Conservation (phyloP, 148 eudicot species). For the Silene conica region DNA sequence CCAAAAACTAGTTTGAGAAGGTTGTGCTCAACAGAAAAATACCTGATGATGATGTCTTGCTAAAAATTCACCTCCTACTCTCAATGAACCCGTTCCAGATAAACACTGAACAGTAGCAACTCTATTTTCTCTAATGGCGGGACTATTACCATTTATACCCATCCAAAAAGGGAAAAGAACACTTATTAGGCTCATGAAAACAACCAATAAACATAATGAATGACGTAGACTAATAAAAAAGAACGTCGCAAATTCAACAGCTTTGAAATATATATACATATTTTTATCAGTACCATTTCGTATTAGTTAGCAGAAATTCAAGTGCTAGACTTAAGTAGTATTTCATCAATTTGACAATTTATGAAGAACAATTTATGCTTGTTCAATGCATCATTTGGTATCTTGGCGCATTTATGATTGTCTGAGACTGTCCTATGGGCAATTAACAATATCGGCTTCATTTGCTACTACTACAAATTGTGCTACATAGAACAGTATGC, state of each 20-base stretch:
- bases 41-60: constrained; percentile 85
- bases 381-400: background rate
- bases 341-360: background rate
- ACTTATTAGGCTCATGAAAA: constrained; percentile 9
- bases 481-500: background rate
- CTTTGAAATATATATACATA: background rate
- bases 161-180: background rate
- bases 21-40: background rate
- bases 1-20: background rate
- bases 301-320: background rate
- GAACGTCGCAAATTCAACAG: background rate
- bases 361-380: background rate
- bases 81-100: constrained; percentile 91
- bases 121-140: constrained; percentile 81
- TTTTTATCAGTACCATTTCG: background rate
- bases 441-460: too few relatives aligned
- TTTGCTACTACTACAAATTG: background rate
- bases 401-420: too few relatives aligned
- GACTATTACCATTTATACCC: constrained; percentile 35
- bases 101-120: constrained; percentile 88
- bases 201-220: background rate
- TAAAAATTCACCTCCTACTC: constrained; percentile 94
- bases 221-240: background rate
- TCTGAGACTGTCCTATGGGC: too few relatives aligned
- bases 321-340: background rate